Base-by-base conservation (phyloP, 352 stramenopile genomes). In the Thraustochytrium striatum region DNA sequence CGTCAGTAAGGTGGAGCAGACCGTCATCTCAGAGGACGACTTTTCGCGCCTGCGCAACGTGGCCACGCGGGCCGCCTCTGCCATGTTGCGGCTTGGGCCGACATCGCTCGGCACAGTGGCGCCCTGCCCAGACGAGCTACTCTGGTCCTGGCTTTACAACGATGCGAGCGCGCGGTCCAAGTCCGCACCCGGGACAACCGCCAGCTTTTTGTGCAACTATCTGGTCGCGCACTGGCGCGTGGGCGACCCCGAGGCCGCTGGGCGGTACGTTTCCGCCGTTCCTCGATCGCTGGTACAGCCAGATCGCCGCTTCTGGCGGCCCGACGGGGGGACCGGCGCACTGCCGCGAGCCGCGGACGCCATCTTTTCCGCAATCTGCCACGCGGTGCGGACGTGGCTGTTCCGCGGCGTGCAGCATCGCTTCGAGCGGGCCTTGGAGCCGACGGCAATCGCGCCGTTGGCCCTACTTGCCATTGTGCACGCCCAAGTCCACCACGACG, bases 161-260 rank as follows among this genome's bases (percentile, higher is more conserved):
- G 65, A 75, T 25, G 65, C 11, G 52, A 75, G 1, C n/a, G 41
- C 11, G 1, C 21, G 47, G 47, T 16, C 47, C 13, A 21, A 32
- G 25, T 2, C n/a, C n/a, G n/a, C 35, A 16, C 1, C 9, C 13
- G 25, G 50, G 5, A 0, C 32, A 16, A 3, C 35, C 9, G 39
- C n/a, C 35, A 19, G 32, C 28, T 32, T 75, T 32, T 25, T 75
- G 52, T 21, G 65, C 11, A 72, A 75, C 52, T 75, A 75, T 43
- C 35, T 75, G 44, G 65, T 61, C 30, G 65, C 65, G 9, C 65
- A 75, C 32, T 75, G 65, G 65, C 65, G 52, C 35, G 65, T 75
- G 25, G 65, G 65, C 21, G 65, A 75, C 41, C 41, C 68, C 7
- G 65, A 75, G 25, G 44, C 44, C 50, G 65, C 52, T 13, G 65